These are phyloP conservation scores for Xerophyta viscosa DNA, from an alignment of 106 monocot species.

Conservation along the genomic window DNA sequence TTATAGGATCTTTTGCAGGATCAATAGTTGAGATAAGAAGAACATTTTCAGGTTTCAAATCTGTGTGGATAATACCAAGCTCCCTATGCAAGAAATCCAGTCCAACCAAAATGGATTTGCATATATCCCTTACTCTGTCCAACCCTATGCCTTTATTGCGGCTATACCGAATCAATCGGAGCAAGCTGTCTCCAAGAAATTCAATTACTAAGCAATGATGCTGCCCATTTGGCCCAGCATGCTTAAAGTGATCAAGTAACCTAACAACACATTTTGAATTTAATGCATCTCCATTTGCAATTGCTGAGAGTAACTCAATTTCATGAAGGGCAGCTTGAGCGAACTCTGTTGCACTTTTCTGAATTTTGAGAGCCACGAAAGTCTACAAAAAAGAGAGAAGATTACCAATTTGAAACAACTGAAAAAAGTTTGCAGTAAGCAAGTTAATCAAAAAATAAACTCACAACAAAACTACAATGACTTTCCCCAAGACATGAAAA, in stretches of 20 bases:
- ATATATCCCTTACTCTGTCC: conserved; percentile 52
- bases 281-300: conserved; percentile 61
- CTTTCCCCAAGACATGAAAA: too few species aligned
- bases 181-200: conserved; percentile 83
- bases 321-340: conserved; percentile 83
- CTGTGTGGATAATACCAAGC: conserved; percentile 78
- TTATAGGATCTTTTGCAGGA: conserved; percentile 77
- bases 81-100: conserved; percentile 84
- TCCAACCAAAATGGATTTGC: conserved; percentile 59
- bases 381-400: conserved; percentile 42
- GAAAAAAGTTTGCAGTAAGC: too few species aligned
- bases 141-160: conserved; percentile 73
- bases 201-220: conserved; percentile 81
- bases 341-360: conserved; percentile 78
- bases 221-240: conserved; percentile 84
- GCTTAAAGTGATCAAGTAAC: conserved; percentile 79
- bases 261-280: conserved; percentile 63
- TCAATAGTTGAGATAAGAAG: conserved; percentile 81
- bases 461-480: too few species aligned
- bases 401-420: background rate
- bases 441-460: too few species aligned
- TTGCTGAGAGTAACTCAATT: conserved; percentile 66
- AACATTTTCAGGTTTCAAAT: conserved; percentile 91
- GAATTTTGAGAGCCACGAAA: conserved; percentile 91
- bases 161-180: conserved; percentile 69